phyloP scores from a whole-genome alignment of 345 rosid species.

The Gossypium anomalum region DNA sequence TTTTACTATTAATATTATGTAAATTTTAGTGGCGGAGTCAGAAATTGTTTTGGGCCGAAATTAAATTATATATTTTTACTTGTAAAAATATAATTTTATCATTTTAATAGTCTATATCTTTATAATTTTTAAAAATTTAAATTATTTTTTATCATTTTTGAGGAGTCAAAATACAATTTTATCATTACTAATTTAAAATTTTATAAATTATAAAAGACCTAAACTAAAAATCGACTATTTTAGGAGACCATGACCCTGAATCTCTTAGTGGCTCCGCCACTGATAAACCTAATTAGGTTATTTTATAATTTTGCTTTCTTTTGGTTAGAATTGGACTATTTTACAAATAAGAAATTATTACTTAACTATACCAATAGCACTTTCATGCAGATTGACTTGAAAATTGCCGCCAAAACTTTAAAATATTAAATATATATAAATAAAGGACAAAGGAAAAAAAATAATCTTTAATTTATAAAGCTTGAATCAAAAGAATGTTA shows the following conservation, averaged over 20 bases:
- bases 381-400: slow-evolving; percentile 21
- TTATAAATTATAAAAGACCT: too few species aligned
- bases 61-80: too few species aligned
- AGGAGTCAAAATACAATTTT: accelerated
- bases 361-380: not conserved
- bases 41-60: accelerated
- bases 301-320: not conserved
- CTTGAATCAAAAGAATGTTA: slow-evolving; percentile 11
- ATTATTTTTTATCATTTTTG: too few species aligned
- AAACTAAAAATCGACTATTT: too few species aligned
- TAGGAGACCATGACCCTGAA: accelerated
- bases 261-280: too few species aligned
- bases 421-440: not conserved
- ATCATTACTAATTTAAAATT: too few species aligned
- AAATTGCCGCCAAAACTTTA: not conserved
- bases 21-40: accelerated
- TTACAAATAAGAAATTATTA: not conserved
- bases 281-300: not conserved
- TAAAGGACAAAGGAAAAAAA: not conserved
- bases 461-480: not conserved
- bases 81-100: too few species aligned
- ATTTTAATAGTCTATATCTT: too few species aligned
- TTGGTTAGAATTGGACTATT: not conserved
- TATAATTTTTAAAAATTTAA: too few species aligned
- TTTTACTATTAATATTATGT: not conserved